Percentiles rank a stretch among this genome's conserved stretches.
phyloP scores from a whole-genome alignment of 2,329 filamentous ascomycete genomes.

The Stemphylium beticola region DNA sequence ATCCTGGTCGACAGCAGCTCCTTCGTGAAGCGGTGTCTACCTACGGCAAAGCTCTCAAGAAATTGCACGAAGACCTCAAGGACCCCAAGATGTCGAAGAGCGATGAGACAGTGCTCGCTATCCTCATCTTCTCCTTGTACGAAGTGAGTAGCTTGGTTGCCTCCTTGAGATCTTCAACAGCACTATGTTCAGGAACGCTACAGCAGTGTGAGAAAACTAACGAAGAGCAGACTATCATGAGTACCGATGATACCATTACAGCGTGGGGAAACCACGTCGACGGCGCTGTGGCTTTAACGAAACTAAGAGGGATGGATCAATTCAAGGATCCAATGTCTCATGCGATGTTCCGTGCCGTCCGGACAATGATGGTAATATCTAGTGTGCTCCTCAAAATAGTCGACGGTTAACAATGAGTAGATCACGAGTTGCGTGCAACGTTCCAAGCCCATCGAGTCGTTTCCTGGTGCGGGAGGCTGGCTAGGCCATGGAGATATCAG shows the following conservation, averaged over 20 bases:
- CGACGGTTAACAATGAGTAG: conserved; percentile 22
- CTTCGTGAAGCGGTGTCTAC: conserved; percentile 41
- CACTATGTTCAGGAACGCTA: conserved; percentile 14
- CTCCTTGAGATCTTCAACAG: conserved; percentile 25
- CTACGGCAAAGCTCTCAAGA: conserved; percentile 49
- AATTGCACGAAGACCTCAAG: conserved; percentile 46
- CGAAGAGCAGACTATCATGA: conserved; percentile 44
- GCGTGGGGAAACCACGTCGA: conserved; percentile 51
- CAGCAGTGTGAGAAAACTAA: conserved; percentile 19
- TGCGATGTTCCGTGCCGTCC: conserved; percentile 49
- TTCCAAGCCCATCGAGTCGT: conserved; percentile 47
- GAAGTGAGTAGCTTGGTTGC: conserved; percentile 43
- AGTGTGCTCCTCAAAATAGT: too few relatives aligned
- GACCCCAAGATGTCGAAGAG: conserved; percentile 44
- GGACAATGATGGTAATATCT: conserved; percentile 49
- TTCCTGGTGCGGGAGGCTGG: conserved; percentile 47
- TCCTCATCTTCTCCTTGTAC: conserved; percentile 51
- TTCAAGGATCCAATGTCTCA: conserved; percentile 47
- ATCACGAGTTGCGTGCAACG: conserved; percentile 50
- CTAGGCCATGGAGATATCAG: conserved; percentile 35
- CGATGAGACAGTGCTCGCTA: conserved; percentile 49
- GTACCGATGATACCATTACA: conserved; percentile 45
- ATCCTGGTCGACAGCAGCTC: conserved; percentile 44
- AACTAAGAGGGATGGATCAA: conserved; percentile 48
- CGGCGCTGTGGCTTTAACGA: conserved; percentile 49